These are phyloP conservation scores for Pythium sp. DNA, from an alignment of 352 stramenopile species.

Conservation along the genomic window DNA sequence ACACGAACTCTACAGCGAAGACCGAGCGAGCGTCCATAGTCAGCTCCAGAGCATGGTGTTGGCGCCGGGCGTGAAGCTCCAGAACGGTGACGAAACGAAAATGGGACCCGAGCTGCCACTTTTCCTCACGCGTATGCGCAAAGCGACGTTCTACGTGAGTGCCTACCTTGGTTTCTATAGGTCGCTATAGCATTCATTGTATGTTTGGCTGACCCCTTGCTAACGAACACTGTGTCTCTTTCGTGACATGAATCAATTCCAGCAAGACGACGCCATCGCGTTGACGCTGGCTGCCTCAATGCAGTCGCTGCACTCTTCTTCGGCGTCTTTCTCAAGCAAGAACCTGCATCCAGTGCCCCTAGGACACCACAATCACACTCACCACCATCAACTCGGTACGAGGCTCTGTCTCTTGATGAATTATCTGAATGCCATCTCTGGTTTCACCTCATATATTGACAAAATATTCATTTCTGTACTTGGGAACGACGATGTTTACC, in stretches of 20 bases:
- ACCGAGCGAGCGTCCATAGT: neutral
- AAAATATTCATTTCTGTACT: neutral
- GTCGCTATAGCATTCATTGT: too few relatives aligned
- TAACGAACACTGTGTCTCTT: too few relatives aligned
- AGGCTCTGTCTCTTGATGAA: neutral
- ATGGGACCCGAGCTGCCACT: constrained; percentile 26
- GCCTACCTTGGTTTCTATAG: neutral
- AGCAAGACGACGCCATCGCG: constrained; percentile 16
- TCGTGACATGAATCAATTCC: neutral
- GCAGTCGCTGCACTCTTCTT: constrained; percentile 14
- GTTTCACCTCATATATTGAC: too few relatives aligned
- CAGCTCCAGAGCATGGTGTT: constrained; percentile 22
- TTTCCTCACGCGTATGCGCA: constrained; percentile 27
- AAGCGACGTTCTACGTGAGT: constrained; percentile 32
- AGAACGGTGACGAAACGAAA: constrained; percentile 20
- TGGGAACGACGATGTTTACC: too few relatives aligned
- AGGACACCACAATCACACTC: neutral
- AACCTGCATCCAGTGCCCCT: neutral
- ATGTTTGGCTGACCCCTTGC: too few relatives aligned
- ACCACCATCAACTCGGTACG: constrained; percentile 7
- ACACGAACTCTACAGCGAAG: neutral
- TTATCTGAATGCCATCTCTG: too few relatives aligned
- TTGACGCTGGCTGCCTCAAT: constrained; percentile 3
- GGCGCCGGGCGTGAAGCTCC: constrained; percentile 29
- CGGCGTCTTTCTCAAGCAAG: constrained; percentile 6